These are phyloP conservation scores for Salvia miltiorrhiza DNA, from an alignment of 257 asterid genomes.

Conservation along the genomic window DNA sequence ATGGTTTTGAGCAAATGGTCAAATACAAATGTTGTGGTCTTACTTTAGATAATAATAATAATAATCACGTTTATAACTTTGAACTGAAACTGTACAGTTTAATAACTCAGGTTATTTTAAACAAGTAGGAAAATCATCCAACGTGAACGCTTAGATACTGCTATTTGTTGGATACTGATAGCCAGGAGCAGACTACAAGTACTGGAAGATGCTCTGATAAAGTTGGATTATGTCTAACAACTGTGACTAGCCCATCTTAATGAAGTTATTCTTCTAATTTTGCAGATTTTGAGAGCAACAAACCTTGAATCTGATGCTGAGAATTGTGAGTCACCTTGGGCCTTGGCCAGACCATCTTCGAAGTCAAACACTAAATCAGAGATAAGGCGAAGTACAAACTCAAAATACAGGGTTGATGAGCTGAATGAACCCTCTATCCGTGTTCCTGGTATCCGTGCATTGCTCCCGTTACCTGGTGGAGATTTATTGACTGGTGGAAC, in stretches of 20 bases:
- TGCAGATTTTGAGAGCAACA: slow-evolving; percentile 76
- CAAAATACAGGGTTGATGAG: slow-evolving; percentile 83
- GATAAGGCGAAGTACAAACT: slow-evolving; percentile 48
- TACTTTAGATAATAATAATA: slow-evolving; percentile 10
- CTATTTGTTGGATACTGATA: background rate
- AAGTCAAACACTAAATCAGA: slow-evolving; percentile 65
- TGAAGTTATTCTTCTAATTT: slow-evolving; percentile 11
- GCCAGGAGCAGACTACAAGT: background rate
- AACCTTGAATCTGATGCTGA: slow-evolving; percentile 67
- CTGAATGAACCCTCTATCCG: slow-evolving; percentile 78
- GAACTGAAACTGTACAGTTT: background rate
- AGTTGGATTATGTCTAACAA: background rate
- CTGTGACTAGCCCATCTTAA: slow-evolving; percentile 13
- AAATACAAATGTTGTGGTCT: background rate
- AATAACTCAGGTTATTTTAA: background rate
- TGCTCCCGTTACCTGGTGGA: slow-evolving; percentile 99
- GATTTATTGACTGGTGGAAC: slow-evolving; percentile 96
- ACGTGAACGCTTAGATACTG: background rate
- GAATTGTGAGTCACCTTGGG: slow-evolving; percentile 72
- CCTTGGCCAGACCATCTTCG: slow-evolving; percentile 60
- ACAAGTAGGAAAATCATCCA: background rate
- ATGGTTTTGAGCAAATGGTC: slow-evolving; percentile 5
- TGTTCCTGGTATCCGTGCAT: slow-evolving; percentile 88
- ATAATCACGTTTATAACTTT: background rate
- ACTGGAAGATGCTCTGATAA: background rate